Evolutionary conservation across 2,329 filamentous ascomycete species (phyloP).

Genomic region (Aspergillus spinulosporus): DNA sequence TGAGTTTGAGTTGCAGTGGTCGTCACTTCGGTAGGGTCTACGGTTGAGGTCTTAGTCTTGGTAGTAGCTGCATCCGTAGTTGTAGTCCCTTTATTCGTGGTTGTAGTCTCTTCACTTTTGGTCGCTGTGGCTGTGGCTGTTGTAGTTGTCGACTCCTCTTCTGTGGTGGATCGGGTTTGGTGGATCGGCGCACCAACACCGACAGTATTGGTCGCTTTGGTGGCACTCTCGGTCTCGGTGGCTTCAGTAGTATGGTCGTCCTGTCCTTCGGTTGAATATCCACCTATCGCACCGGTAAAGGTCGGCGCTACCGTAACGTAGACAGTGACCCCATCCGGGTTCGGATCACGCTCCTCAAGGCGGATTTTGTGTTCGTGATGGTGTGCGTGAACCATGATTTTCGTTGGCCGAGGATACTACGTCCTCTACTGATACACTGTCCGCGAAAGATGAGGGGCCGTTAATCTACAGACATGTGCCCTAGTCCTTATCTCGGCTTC

Average conservation of each 20-base stretch:
- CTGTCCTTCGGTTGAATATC: slow-evolving; percentile 44
- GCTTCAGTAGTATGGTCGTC: slow-evolving; percentile 6
- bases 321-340: slow-evolving; percentile 37
- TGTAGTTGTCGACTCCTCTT: slow-evolving; percentile 11
- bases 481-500: neutral
- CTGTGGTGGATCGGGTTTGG: slow-evolving; percentile 11
- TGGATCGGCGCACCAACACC: slow-evolving; percentile 35
- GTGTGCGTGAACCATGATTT: slow-evolving; percentile 36
- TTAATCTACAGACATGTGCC: slow-evolving; percentile 5
- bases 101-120: slow-evolving; percentile 18
- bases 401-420: neutral
- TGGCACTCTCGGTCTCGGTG: slow-evolving; percentile 16
- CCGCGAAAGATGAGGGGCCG: too few species aligned
- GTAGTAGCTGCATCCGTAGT: slow-evolving; percentile 18
- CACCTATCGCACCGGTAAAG: slow-evolving; percentile 53
- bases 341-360: slow-evolving; percentile 22
- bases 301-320: slow-evolving; percentile 56
- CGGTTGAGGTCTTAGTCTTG: slow-evolving; percentile 8
- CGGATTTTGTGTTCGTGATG: slow-evolving; percentile 31
- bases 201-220: slow-evolving; percentile 1
- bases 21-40: slow-evolving; percentile 18
- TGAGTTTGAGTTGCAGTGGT: slow-evolving; percentile 8
- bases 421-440: neutral
- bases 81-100: slow-evolving; percentile 8
- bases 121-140: slow-evolving; percentile 13